These are phyloP conservation scores for Eleusine indica DNA, from an alignment of 176 grass and related monocot species.

Conservation along the genomic window DNA sequence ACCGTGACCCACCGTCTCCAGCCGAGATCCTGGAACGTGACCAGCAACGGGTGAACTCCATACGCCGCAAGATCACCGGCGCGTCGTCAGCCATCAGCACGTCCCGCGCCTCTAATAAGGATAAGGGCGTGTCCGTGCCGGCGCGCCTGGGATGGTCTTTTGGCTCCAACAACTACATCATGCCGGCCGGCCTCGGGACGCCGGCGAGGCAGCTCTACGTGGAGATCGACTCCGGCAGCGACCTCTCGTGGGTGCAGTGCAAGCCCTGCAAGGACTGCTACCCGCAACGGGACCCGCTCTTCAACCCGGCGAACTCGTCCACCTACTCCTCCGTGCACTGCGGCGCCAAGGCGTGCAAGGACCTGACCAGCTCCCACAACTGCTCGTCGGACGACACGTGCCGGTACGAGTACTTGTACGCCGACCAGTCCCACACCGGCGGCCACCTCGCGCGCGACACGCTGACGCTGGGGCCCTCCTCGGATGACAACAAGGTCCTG, in stretches of 20 bases:
- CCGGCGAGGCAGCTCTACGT: constrained; percentile 50
- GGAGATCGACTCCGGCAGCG: constrained; percentile 83
- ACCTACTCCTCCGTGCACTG: constrained; percentile 55
- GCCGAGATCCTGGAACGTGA: constrained; percentile 55
- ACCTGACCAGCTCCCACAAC: background rate
- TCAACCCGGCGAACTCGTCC: constrained; percentile 55
- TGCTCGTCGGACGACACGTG: constrained; percentile 42
- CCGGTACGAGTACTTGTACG: constrained; percentile 53
- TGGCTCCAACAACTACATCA: constrained; percentile 68
- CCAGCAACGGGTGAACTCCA: constrained; percentile 51
- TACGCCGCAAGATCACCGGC: constrained; percentile 37
- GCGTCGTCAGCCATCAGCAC: constrained; percentile 10
- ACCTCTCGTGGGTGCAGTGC: constrained; percentile 91
- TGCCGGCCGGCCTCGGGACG: constrained; percentile 68
- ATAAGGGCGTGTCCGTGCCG: constrained; percentile 51
- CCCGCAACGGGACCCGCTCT: constrained; percentile 64
- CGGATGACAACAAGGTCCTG: background rate
- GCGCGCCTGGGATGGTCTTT: constrained; percentile 45
- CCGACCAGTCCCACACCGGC: constrained; percentile 50
- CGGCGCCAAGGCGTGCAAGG: constrained; percentile 36
- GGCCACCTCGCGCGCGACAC: constrained; percentile 60
- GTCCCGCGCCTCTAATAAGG: constrained; percentile 34
- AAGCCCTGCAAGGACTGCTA: constrained; percentile 62
- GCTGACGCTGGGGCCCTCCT: constrained; percentile 40
- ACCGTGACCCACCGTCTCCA: constrained; percentile 18